Evolutionary conservation across 495 filamentous ascomycete genomes (phyloP), one percentile per base, ranked within the genome.

Genomic region (Hypoxylon crocopeplum): DNA sequence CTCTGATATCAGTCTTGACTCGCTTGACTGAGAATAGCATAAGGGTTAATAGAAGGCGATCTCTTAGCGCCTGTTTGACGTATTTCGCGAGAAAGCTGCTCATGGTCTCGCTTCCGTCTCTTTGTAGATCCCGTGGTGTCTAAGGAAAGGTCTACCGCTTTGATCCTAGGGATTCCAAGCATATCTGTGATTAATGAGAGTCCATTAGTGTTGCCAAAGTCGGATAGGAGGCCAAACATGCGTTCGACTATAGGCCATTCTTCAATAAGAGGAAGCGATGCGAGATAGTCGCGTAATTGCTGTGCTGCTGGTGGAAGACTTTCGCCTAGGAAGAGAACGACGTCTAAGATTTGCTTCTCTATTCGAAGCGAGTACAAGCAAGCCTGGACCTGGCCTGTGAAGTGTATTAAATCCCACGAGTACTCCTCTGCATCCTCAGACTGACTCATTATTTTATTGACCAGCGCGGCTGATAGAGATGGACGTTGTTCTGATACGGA

Each of bases 301-400:
- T 32, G 57, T 12, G 54, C 34, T 8, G 51, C 27, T 11, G 48
- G 32, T 7, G 64, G 50, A 25, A 66, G 24, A 24, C 58, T 36
- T 37, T 25, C 36, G 20, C n/a, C 27, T 38, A 64, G 60, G 24
- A 34, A 57, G 2, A 29, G 16, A 27, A 68, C 59, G 12, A 79
- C 59, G 2, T 67, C 55, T 7, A 86, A 45, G 1, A 86, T 66
- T 54, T 91, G 87, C 25, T 77, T 75, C 2, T 86, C 62, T 53
- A 91, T 86, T 21, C 88, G 79, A 0, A 92, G 61, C 0, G 88
- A 89, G 59, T 91, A 91, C 5, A 82, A 72, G 3, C 79, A 79
- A 2, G 83, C 83, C 22, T 89, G 83, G 0, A 84, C 67, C 55
- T 89, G 84, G 4, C 86, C 87, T 10, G 77, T 64, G 8, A 88